Evolutionary conservation across 257 asterid genomes (phyloP).

Genomic region (Coffea eugenioides): DNA sequence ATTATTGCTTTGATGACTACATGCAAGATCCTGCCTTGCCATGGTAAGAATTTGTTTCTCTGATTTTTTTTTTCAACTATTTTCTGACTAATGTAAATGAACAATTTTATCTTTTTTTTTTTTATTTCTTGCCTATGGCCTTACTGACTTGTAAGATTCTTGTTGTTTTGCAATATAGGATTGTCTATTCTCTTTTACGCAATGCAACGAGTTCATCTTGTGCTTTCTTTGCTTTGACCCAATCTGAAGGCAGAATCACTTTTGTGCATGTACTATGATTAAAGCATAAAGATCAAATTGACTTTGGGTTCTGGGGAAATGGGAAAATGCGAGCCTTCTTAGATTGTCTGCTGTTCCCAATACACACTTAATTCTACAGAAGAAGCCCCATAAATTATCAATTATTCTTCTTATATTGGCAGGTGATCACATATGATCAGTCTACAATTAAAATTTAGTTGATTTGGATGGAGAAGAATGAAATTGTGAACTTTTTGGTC

Average conservation of each 20-base stretch:
- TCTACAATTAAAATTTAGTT: background rate
- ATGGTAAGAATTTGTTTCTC: slow-evolving; percentile 49
- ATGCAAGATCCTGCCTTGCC: slow-evolving; percentile 82
- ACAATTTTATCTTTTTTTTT: slow-evolving; percentile 7
- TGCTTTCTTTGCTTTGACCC: background rate
- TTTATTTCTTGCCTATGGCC: slow-evolving; percentile 5
- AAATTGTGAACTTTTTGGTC: background rate
- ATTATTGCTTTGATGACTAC: slow-evolving; percentile 54
- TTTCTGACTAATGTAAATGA: background rate
- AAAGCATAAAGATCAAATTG: background rate
- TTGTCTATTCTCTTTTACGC: background rate
- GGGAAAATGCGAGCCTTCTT: background rate
- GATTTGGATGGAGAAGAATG: background rate
- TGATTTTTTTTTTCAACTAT: background rate
- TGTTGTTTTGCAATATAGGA: background rate
- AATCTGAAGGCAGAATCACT: background rate
- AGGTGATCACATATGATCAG: background rate
- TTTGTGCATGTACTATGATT: background rate
- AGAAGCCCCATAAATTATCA: background rate
- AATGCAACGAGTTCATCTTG: background rate
- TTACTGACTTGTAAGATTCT: background rate
- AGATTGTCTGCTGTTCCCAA: background rate
- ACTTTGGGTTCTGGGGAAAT: background rate
- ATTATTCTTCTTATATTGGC: background rate
- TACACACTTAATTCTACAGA: background rate